Percentiles rank a stretch among this genome's conserved stretches.
phyloP scores from a whole-genome alignment of 2,329 filamentous ascomycete species.

The Colletotrichum tropicicola region DNA sequence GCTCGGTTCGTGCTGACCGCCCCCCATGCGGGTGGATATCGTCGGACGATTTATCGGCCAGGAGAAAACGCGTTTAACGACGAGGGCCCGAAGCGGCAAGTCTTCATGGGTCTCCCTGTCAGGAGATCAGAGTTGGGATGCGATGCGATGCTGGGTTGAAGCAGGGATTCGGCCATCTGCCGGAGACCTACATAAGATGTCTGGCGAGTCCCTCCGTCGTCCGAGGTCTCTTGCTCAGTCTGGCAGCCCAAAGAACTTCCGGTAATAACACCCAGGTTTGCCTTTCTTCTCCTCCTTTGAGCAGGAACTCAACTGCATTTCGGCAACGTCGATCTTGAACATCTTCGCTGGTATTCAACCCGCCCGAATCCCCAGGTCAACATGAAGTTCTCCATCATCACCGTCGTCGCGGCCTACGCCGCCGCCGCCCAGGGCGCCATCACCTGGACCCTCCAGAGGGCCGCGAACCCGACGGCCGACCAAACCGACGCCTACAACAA shows the following conservation, averaged over 20 bases:
- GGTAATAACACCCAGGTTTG: not conserved
- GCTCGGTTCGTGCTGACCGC: too few relatives aligned
- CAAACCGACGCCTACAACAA: slow-evolving; percentile 51
- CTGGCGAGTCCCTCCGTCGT: not conserved
- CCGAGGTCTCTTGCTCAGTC: not conserved
- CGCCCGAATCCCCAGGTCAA: not conserved
- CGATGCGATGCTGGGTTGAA: not conserved
- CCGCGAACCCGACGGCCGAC: slow-evolving; percentile 50
- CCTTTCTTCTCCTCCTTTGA: not conserved
- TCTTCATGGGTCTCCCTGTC: not conserved
- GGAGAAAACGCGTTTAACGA: not conserved
- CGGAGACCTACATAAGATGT: not conserved
- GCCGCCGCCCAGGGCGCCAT: slow-evolving; percentile 46
- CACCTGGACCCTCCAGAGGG: slow-evolving; percentile 47
- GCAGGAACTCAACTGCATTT: too few relatives aligned
- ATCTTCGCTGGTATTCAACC: not conserved
- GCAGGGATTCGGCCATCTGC: not conserved
- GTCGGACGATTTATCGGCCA: slow-evolving; percentile 2
- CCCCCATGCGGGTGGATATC: not conserved
- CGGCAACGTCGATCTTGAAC: not conserved
- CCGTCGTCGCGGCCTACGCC: slow-evolving; percentile 38
- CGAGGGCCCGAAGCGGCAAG: not conserved
- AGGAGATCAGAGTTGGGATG: not conserved
- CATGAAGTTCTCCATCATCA: slow-evolving; percentile 37
- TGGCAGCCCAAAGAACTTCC: not conserved